Percentiles rank a stretch among this genome's conserved stretches.
Conservation (phyloP, 148 eudicot species). For the Chenopodium formosanum region DNA sequence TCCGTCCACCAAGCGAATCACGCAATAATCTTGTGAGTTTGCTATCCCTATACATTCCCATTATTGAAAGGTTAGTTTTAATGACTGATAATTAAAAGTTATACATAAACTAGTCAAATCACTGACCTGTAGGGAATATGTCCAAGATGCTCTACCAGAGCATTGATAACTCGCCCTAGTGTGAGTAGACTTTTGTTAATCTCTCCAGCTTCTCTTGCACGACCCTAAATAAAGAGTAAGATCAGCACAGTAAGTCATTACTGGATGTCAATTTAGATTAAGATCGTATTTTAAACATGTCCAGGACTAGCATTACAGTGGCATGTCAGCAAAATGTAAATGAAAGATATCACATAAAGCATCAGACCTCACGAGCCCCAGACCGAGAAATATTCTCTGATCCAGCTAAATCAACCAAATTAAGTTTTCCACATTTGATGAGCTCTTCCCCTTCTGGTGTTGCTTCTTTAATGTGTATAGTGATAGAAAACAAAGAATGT, state of each 20-base stretch:
- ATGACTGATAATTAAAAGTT: not conserved
- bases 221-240: slow-evolving; percentile 42
- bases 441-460: slow-evolving; percentile 98
- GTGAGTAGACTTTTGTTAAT: slow-evolving; percentile 92
- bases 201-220: slow-evolving; percentile 99
- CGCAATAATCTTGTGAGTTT: slow-evolving; percentile 90
- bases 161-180: slow-evolving; percentile 85
- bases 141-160: slow-evolving; percentile 94
- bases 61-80: slow-evolving; percentile 14
- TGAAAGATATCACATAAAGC: not conserved
- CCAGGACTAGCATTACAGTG: not conserved
- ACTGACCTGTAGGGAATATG: slow-evolving; percentile 83
- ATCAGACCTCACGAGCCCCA: slow-evolving; percentile 84
- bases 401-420: slow-evolving; percentile 93
- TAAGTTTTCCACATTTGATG: slow-evolving; percentile 90
- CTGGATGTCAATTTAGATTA: not conserved
- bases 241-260: not conserved
- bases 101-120: not conserved
- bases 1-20: slow-evolving; percentile 90
- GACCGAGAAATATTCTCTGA: slow-evolving; percentile 95
- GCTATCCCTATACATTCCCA: slow-evolving; percentile 59
- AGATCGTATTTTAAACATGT: not conserved
- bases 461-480: slow-evolving; percentile 93
- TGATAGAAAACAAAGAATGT: slow-evolving; percentile 86
- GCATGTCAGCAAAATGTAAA: not conserved